These are phyloP conservation scores for Wickerhamiella dianesei DNA, from an alignment of 805 yeast species.

Conservation along the genomic window DNA sequence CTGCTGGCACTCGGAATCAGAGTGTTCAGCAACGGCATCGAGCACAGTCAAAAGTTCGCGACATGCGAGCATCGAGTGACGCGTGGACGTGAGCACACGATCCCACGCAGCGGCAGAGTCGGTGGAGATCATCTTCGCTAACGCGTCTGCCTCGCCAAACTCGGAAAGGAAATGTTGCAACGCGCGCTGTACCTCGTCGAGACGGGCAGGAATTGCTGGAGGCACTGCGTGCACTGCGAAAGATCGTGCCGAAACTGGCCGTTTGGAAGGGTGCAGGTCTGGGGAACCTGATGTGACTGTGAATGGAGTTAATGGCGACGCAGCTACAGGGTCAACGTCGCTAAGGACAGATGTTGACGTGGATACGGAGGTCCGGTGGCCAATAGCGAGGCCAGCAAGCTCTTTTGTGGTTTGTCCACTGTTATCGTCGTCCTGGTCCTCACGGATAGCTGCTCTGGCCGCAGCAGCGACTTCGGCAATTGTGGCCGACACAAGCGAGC, in stretches of 20 bases:
- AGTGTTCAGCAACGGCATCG: constrained; percentile 21
- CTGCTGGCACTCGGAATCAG: constrained; percentile 16
- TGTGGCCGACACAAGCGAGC: background rate
- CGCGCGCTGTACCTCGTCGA: constrained; percentile 27
- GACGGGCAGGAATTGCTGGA: constrained; percentile 23
- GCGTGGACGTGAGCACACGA: constrained; percentile 25
- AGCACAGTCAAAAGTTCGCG: constrained; percentile 28
- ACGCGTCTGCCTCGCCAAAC: constrained; percentile 20
- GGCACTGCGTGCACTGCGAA: constrained; percentile 9
- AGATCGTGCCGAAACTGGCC: constrained; percentile 5
- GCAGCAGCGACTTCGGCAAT: background rate
- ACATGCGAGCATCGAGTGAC: constrained; percentile 29
- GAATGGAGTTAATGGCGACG: background rate
- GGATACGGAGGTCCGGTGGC: background rate
- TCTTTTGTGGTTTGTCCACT: too few relatives aligned
- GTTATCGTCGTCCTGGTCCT: too few relatives aligned
- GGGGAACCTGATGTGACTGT: background rate
- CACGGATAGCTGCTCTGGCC: too few relatives aligned
- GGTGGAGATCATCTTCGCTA: constrained; percentile 7
- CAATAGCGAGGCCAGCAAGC: background rate
- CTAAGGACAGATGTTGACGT: background rate
- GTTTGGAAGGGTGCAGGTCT: background rate
- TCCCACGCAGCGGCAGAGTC: constrained; percentile 18
- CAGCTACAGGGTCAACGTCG: background rate
- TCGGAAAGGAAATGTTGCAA: constrained; percentile 24